phyloP scores from a whole-genome alignment of 2,329 filamentous ascomycete genomes.

The Claviceps africana region DNA sequence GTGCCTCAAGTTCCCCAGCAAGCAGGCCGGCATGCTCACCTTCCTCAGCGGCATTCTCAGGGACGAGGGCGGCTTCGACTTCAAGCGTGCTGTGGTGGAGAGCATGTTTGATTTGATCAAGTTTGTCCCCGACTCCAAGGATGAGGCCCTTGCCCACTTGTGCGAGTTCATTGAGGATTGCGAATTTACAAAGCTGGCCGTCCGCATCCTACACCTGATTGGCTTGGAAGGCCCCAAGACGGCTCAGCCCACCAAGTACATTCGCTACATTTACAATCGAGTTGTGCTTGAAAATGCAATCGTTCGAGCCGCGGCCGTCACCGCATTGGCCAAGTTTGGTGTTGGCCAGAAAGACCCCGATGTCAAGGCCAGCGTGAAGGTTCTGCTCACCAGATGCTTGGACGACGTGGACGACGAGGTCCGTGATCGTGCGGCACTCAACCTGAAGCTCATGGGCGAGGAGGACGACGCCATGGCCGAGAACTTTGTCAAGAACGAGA shows the following conservation, averaged over 20 bases:
- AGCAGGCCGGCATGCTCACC: conserved; percentile 93
- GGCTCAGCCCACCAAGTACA: conserved; percentile 92
- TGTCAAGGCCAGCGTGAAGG: conserved; percentile 88
- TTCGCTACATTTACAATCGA: conserved; percentile 97
- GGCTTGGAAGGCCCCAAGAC: conserved; percentile 93
- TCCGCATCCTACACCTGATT: conserved; percentile 85
- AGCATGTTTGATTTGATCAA: conserved; percentile 99
- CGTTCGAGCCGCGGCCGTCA: conserved; percentile 87
- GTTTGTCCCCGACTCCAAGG: conserved; percentile 81
- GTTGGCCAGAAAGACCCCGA: conserved; percentile 93
- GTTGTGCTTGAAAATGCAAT: conserved; percentile 96
- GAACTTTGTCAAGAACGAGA: conserved; percentile 90
- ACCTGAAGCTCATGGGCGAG: conserved; percentile 81
- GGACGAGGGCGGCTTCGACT: conserved; percentile 95
- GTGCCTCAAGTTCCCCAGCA: conserved; percentile 93
- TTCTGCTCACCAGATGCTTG: conserved; percentile 81
- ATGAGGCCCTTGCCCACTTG: conserved; percentile 76
- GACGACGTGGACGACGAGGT: conserved; percentile 98
- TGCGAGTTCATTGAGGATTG: conserved; percentile 99
- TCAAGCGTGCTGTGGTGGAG: conserved; percentile 94
- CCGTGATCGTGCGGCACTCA: conserved; percentile 84
- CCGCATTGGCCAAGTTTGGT: conserved; percentile 90
- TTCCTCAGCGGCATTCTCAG: conserved; percentile 95
- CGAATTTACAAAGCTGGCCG: conserved; percentile 95
- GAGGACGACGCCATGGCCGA: conserved; percentile 78